Base-by-base conservation (phyloP, 345 rosid species). In the Salix dunnii region DNA sequence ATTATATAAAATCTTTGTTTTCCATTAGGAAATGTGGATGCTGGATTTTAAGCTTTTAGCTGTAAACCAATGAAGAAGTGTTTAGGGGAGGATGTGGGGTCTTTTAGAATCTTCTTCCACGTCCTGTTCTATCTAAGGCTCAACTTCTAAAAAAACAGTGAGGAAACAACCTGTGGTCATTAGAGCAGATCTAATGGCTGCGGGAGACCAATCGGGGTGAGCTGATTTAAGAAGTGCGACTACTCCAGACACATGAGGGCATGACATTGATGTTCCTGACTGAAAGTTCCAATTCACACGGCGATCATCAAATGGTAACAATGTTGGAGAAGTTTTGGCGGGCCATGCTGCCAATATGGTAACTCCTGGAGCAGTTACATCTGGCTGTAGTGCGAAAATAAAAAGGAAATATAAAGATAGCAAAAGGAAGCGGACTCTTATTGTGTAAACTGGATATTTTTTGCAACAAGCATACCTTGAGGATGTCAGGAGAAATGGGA, bases 341-440 rank as follows among this genome's bases (percentile, higher is more conserved):
- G 95, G 92, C 93, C 94, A 90, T 65, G 94, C 96, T 53, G 93
- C 93, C 43, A 91, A 74, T 77, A 93, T 89, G 68, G 85, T 87
- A 31, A 88, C 71, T 70, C 97, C 94, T 0, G 94, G 94, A 3
- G 92, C 94, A 21, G 80, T 87, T 60, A 93, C 66, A 76, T 93
- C 97, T 27, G 95, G 95, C 90, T 92, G 89, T 76, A 27, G 61
- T 62, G 28, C 14, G 30, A n/a, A 11, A 62, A 62, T 28, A 62
- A 11, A 62, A 6, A 23, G 66, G 27, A 28, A 62, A 62, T 5
- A 23, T n/a, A 13, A 61, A 23, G 23, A 27, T 4, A 46, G 49
- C 18, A 12, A 0, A 46, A 46, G 49, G 49, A 46, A 14, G 49
- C 49, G 5, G 49, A 13, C 17, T 0, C 5, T 46, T 3, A 46